Evolutionary conservation across 768 basidiomycete species (phyloP).

Genomic region (Serendipita sp.): DNA sequence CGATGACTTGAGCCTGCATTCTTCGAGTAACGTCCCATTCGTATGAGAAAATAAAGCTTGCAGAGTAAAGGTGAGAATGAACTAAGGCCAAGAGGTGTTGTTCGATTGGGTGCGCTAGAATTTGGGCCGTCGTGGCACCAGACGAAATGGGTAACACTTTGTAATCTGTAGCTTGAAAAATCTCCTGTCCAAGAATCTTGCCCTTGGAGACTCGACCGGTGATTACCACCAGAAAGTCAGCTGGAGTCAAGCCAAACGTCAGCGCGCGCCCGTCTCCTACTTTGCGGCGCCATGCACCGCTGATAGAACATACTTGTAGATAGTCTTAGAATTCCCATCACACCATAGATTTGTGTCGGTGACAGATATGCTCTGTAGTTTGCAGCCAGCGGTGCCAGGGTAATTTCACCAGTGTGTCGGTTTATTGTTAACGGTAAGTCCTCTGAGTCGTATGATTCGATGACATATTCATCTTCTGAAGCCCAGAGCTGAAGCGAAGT

Average conservation of each 20-base stretch:
- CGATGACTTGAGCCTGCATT: constrained; percentile 65
- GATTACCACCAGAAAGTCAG: constrained; percentile 84
- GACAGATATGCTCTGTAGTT: not conserved
- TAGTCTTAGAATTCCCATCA: constrained; percentile 29
- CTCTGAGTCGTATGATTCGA: not conserved
- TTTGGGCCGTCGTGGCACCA: constrained; percentile 39
- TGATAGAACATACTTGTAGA: constrained; percentile 20
- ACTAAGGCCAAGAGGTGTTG: constrained; percentile 74
- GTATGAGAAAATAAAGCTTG: constrained; percentile 83
- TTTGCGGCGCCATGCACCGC: not conserved
- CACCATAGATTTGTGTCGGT: constrained; percentile 26
- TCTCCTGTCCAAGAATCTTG: constrained; percentile 65
- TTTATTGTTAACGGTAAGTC: not conserved
- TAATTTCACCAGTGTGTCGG: not conserved
- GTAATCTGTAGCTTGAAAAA: constrained; percentile 83
- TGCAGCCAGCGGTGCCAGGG: not conserved
- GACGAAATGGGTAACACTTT: constrained; percentile 77
- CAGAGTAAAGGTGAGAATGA: constrained; percentile 61
- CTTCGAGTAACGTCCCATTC: constrained; percentile 77
- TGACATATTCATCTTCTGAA: not conserved
- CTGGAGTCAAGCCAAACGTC: constrained; percentile 25
- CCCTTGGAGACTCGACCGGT: constrained; percentile 68
- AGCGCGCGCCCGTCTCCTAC: constrained; percentile 4
- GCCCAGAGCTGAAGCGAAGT: not conserved
- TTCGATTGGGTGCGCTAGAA: constrained; percentile 73